Base-by-base conservation (phyloP, 768 basidiomycete genomes). In the Austroboletus festivus region DNA sequence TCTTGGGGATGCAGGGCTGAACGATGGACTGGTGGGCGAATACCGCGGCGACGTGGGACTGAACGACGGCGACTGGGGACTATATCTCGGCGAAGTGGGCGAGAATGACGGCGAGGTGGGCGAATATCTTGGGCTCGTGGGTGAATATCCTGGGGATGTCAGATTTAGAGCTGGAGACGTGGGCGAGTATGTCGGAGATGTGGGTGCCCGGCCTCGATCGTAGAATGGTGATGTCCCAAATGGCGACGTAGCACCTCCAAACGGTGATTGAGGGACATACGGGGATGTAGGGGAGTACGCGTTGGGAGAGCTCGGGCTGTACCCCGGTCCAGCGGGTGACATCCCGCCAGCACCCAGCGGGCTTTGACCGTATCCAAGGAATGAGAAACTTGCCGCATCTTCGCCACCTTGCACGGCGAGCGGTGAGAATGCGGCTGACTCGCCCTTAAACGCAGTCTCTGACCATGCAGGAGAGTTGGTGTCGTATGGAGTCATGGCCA, bases 401-500 rank as follows among this genome's bases (percentile, higher is more conserved):
- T 96, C 94, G 46, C 87, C 87, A 35, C 82, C 86, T 53, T 85
- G 89, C 52, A 85, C 83, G 22, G 89, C 90, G 30, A 98, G 79
- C 0, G 94, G 95, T n/a, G 94, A 96, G 78, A 98, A 98, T 0
- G 91, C 83, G 5, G 93, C 89, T 3, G 86, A 79, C 47, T 92
- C 90, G 44, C 89, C 91, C 60, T 85, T 85, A 73, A 89, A 89
- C 28, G 76, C 71, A 0, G 74, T 77, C 47, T 89, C 86, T 45
- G 85, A 79, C 85, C 86, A 90, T 58, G 85, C 80, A 4, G 92
- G 93, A 15, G 90, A 89, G 60, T 91, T 89, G 46, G 82, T 87
- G 65, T 95, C 93, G 65, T 98, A 98, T 4, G 96, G 96, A 1
- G 96, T 99, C 89, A 93, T 92, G 9, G 87, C 91, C 8, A 90